phyloP scores from a whole-genome alignment of 1,284 basidiomycete species.

The Mycosarcoma maydis region DNA sequence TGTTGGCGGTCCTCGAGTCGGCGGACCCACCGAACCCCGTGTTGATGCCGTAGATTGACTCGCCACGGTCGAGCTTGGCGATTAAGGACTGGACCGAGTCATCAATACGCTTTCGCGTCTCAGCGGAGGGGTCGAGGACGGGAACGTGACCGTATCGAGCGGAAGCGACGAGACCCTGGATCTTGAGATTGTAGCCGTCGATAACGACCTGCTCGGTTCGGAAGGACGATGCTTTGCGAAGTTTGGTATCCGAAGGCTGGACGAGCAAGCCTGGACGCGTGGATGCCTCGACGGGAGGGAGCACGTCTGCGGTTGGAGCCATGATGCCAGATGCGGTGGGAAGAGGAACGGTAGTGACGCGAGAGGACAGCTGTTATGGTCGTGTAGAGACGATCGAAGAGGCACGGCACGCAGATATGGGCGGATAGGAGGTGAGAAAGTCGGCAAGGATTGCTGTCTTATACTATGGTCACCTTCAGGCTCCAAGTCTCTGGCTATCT shows the following conservation, averaged over 20 bases:
- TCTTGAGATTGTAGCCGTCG: conserved; percentile 51
- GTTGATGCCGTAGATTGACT: conserved; percentile 58
- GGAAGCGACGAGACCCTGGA: conserved; percentile 51
- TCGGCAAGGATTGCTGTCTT: too few relatives aligned
- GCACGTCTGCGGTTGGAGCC: conserved; percentile 32
- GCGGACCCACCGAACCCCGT: conserved; percentile 62
- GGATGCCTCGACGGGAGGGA: conserved; percentile 12
- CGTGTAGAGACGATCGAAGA: too few relatives aligned
- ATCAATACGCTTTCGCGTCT: conserved; percentile 50
- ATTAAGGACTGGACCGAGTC: conserved; percentile 51
- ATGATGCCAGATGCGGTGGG: background rate
- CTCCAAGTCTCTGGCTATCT: too few relatives aligned
- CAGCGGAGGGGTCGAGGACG: conserved; percentile 43
- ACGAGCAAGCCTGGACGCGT: conserved; percentile 21
- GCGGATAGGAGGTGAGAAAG: background rate
- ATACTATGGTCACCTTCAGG: too few relatives aligned
- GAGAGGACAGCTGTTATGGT: too few relatives aligned
- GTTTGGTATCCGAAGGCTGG: conserved; percentile 38
- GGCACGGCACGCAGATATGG: too few relatives aligned
- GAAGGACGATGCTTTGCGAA: conserved; percentile 44
- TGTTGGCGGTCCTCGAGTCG: conserved; percentile 57
- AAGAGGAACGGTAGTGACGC: too few relatives aligned
- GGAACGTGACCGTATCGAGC: conserved; percentile 53
- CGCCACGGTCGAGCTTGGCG: conserved; percentile 53
- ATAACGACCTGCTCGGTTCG: conserved; percentile 49